A percentile compares a stretch with the other conserved stretches of the same genome.
Evolutionary conservation across 306 rosid genomes (phyloP).

Genomic region (Gynostemma pentaphyllum): DNA sequence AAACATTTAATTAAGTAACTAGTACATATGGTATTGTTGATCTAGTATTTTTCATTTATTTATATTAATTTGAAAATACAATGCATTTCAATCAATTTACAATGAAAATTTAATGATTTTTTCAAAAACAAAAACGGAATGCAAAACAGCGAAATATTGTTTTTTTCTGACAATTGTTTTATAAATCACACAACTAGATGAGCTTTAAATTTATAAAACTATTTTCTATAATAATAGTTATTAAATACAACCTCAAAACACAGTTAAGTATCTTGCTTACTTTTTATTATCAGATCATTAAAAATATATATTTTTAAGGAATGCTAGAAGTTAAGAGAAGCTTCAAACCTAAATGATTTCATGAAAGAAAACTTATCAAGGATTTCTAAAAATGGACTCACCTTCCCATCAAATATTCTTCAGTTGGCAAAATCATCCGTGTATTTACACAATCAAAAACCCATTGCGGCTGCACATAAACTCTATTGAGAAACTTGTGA

Average conservation of each 20-base stretch:
- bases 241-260: not conserved
- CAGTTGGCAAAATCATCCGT: constrained; percentile 59
- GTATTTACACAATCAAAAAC: constrained; percentile 78
- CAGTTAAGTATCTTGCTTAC: too few species aligned
- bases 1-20: too few species aligned
- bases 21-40: not conserved
- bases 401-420: constrained; percentile 74
- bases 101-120: not conserved
- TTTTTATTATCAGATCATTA: too few species aligned
- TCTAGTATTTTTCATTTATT: not conserved
- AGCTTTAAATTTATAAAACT: not conserved
- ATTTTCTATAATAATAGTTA: not conserved
- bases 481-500: constrained; percentile 60
- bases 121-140: not conserved
- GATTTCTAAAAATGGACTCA: constrained; percentile 17
- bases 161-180: not conserved
- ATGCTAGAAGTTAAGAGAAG: too few species aligned
- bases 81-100: not conserved
- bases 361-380: not conserved
- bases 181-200: not conserved
- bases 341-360: not conserved
- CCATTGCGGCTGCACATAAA: constrained; percentile 97
- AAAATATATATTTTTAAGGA: too few species aligned
- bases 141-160: not conserved
- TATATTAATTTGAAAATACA: not conserved